A percentile compares a stretch with the other conserved stretches of the same genome.
Evolutionary conservation across 1,284 basidiomycete species (phyloP).

Genomic region (Pyrrhoderma noxium): DNA sequence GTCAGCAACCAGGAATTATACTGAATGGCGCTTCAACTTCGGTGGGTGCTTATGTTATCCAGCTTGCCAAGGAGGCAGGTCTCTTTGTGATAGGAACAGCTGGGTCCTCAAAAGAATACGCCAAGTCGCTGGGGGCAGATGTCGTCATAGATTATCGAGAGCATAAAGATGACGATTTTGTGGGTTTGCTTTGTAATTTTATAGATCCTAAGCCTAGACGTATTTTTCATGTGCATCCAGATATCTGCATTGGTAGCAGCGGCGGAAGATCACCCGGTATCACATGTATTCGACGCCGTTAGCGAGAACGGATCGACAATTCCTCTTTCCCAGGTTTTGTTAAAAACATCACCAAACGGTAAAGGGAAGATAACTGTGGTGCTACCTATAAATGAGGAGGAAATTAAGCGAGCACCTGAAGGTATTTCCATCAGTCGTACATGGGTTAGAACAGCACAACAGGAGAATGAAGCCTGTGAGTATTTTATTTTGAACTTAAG

Average conservation of each 20-base stretch:
- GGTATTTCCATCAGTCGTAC: background rate
- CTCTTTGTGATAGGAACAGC: slow-evolving; percentile 27
- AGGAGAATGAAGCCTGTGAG: background rate
- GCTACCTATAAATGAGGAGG: background rate
- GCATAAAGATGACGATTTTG: slow-evolving; percentile 12
- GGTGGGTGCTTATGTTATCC: slow-evolving; percentile 28
- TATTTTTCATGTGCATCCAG: background rate
- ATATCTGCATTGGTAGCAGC: slow-evolving; percentile 2
- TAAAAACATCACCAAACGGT: slow-evolving; percentile 4
- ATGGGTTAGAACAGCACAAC: slow-evolving; percentile 2
- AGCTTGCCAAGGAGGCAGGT: slow-evolving; percentile 26
- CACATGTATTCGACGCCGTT: slow-evolving; percentile 7
- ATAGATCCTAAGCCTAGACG: background rate
- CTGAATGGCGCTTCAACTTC: slow-evolving; percentile 28
- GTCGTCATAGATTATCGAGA: slow-evolving; percentile 26
- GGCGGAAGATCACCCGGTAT: background rate
- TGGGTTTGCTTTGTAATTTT: background rate
- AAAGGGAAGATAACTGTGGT: slow-evolving; percentile 10
- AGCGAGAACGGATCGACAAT: background rate
- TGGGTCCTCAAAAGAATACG: slow-evolving; percentile 20
- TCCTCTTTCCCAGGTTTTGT: slow-evolving; percentile 3
- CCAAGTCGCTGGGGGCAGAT: slow-evolving; percentile 23
- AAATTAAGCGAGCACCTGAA: slow-evolving; percentile 3
- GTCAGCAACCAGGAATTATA: slow-evolving; percentile 20
- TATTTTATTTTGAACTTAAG: background rate